phyloP scores from a whole-genome alignment of 352 stramenopile genomes.

The Phytopythium litorale region DNA sequence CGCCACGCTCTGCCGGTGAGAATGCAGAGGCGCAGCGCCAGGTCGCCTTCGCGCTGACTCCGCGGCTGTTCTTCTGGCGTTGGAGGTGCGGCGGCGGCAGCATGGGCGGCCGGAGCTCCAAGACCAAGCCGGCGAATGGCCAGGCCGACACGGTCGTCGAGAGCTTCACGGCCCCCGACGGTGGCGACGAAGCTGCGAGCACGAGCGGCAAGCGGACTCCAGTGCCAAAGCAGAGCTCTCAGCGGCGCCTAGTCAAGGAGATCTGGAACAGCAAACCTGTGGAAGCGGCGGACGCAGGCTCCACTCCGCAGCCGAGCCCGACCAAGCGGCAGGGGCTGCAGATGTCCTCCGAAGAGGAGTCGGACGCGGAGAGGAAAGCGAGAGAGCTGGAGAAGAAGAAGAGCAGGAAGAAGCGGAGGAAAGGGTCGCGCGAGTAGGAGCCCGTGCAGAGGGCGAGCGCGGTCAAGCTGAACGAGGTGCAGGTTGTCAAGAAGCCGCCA shows the following conservation, averaged over 20 bases:
- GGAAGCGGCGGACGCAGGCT: no score
- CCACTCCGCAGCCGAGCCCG: neutral
- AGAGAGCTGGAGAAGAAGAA: conserved; percentile 32
- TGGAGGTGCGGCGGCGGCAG: neutral
- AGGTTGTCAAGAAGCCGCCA: conserved; percentile 19
- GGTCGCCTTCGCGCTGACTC: neutral
- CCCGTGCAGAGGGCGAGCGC: conserved; percentile 11
- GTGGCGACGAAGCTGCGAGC: conserved; percentile 1
- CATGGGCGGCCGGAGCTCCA: conserved; percentile 60
- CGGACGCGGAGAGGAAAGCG: conserved; percentile 10
- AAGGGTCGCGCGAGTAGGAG: conserved; percentile 13
- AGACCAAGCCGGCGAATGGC: conserved; percentile 27
- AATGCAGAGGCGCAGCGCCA: neutral
- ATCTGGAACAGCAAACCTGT: conserved; percentile 5
- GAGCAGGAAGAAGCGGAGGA: conserved; percentile 34
- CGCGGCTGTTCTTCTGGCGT: neutral
- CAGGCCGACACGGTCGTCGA: conserved; percentile 24
- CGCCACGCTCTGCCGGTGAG: neutral
- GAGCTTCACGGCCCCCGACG: conserved; percentile 9
- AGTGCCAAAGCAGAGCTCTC: neutral
- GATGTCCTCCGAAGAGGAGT: conserved; percentile 30
- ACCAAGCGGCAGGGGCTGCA: conserved; percentile 14
- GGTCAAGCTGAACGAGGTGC: conserved; percentile 36
- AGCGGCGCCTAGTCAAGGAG: conserved; percentile 1
- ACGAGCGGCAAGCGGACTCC: neutral